Percentiles rank a stretch among this genome's conserved stretches.
These are phyloP conservation scores for Ordospora pajunii DNA, from an alignment of 371 early-diverging fungal species.

Conservation along the genomic window DNA sequence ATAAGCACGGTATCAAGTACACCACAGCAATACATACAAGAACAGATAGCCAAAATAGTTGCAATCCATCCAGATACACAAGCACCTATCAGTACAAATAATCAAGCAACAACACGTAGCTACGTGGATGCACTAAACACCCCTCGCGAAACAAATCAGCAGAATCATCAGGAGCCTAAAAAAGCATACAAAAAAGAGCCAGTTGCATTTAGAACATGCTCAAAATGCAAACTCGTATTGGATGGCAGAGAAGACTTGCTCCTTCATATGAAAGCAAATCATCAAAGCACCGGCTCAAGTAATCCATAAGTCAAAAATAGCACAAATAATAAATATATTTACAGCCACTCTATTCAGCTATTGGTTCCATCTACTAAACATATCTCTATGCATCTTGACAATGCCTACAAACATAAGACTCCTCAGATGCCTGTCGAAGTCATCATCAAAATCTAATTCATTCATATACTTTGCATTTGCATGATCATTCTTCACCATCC, in stretches of 20 bases:
- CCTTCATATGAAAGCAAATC: conserved; percentile 2
- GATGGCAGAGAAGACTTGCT: background rate
- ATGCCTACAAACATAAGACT: background rate
- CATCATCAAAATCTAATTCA: background rate
- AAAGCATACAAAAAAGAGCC: background rate
- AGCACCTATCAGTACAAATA: background rate
- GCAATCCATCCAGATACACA: background rate
- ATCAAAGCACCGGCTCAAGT: background rate
- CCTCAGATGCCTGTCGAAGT: background rate
- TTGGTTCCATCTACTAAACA: background rate
- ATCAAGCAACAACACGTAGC: background rate
- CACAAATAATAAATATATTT: background rate
- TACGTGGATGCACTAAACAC: background rate
- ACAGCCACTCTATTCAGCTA: background rate
- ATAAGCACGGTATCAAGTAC: background rate
- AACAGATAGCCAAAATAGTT: background rate
- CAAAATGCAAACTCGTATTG: conserved; percentile 4
- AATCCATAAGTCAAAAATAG: background rate
- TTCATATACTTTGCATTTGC: background rate
- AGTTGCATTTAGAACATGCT: conserved; percentile 23
- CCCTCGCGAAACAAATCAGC: background rate
- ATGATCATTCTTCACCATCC: background rate
- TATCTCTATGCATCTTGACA: background rate
- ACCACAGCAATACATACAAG: background rate
- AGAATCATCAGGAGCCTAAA: background rate